Conservation (phyloP, 371 early-diverging fungal genomes). For the Mucor mucedo region DNA sequence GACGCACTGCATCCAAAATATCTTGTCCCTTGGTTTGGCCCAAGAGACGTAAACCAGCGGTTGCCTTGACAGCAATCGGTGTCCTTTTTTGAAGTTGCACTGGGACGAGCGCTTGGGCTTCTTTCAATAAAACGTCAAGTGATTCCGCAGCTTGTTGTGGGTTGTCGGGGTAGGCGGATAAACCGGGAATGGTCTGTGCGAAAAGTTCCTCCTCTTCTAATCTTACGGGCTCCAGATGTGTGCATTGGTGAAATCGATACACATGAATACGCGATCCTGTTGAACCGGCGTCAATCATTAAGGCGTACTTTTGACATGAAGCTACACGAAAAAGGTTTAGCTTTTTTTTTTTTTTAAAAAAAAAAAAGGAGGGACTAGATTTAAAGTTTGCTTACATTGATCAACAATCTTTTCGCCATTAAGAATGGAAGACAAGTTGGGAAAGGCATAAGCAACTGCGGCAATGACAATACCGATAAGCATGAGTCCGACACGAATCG, state of each 20-base stretch:
- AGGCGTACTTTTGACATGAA: slow-evolving; percentile 54
- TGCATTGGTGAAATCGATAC: slow-evolving; percentile 88
- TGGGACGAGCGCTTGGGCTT: slow-evolving; percentile 78
- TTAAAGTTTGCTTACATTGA: not conserved
- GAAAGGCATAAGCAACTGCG: slow-evolving; percentile 6
- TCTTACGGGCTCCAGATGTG: slow-evolving; percentile 28
- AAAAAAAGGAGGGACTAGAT: not conserved
- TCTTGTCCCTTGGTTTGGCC: slow-evolving; percentile 67
- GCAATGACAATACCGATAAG: slow-evolving; percentile 13
- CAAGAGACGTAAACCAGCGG: slow-evolving; percentile 89
- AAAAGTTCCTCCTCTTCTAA: slow-evolving; percentile 83
- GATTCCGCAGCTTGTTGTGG: slow-evolving; percentile 81
- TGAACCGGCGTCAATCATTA: slow-evolving; percentile 96
- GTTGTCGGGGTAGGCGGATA: slow-evolving; percentile 75
- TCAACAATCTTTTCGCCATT: not conserved
- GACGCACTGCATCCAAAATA: slow-evolving; percentile 79
- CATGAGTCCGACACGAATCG: slow-evolving; percentile 17
- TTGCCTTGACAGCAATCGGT: slow-evolving; percentile 94
- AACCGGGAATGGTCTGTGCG: slow-evolving; percentile 85
- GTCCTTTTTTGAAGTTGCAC: slow-evolving; percentile 70
- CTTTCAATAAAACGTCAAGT: slow-evolving; percentile 77
- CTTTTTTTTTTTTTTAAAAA: not conserved
- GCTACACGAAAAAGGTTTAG: not conserved
- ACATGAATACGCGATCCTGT: slow-evolving; percentile 97
- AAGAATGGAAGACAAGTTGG: not conserved